Base-by-base conservation (phyloP, 2,329 filamentous ascomycete genomes). In the Knufia fluminis region DNA sequence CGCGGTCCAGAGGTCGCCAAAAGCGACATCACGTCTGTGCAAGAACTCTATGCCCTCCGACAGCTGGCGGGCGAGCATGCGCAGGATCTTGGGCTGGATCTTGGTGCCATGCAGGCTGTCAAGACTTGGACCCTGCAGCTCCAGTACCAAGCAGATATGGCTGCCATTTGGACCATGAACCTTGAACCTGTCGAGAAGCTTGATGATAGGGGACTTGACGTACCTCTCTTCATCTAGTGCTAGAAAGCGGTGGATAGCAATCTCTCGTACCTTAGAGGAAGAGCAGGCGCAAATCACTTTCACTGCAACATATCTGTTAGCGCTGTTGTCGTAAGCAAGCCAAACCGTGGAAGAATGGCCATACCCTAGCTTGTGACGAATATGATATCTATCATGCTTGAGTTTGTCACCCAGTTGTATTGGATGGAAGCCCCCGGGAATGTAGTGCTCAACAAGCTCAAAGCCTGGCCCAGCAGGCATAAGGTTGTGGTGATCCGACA, bases 301-400 rank as follows among this genome's bases (percentile, higher is more conserved):
- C n/a, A 40, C 2, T 20, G 36, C 17, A 6, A 43, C 26, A 12
- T 28, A 41, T 20, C 33, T 4, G 19, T 20, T 19, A n/a, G 23
- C 7, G 50, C 52, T 12, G 10, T 36, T 9, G 17, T 66, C 63
- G 56, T 60, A 63, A 20, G 60, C 61, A 43, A 59, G 57, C 65
- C 65, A 69, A 31, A 67, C 62, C 6, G 64, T 67, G 6, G 65
- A 64, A 52, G 60, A 65, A 1, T 60, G 60, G 48, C 65, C 66
- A 55, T 57, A 62, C 16, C 64, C 66, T 36, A 69, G 42, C 54
- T 69, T 70, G 51, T 66, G 63, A 2, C 66, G 38, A 20, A 71
- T 54, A 45, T 59, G 61, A 48, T 68, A 70, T 41, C 64, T 59
- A n/a, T 54, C 61, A 24, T 59, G 20, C 20, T 57, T 53, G 8